phyloP scores from a whole-genome alignment of 2,329 filamentous ascomycete species.

The Huntiella savannae region DNA sequence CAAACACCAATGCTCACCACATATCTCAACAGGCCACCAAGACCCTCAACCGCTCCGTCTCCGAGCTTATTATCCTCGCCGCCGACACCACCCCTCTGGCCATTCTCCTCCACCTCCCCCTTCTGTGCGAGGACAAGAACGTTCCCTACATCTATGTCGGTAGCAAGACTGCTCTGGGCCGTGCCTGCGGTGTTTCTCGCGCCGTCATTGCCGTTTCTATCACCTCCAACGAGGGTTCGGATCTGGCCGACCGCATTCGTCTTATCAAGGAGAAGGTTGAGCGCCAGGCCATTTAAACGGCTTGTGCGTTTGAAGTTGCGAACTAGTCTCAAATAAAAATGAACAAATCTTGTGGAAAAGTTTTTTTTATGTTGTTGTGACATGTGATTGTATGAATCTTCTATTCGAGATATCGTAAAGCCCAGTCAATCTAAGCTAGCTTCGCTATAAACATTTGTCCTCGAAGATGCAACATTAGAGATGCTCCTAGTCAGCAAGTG shows the following conservation, averaged over 20 bases:
- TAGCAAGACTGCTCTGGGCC: constrained; percentile 66
- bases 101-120: constrained; percentile 74
- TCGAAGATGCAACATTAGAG: too few species aligned
- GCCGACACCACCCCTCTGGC: constrained; percentile 75
- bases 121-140: constrained; percentile 69
- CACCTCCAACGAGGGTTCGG: constrained; percentile 79
- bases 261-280: constrained; percentile 89
- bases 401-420: not conserved
- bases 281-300: constrained; percentile 71
- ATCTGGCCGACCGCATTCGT: constrained; percentile 74
- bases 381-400: not conserved
- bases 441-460: too few species aligned
- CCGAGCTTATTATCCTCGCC: constrained; percentile 74
- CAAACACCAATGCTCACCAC: not conserved
- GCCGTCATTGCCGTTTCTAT: constrained; percentile 76
- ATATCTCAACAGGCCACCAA: constrained; percentile 41
- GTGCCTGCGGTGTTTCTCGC: constrained; percentile 75
- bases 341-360: constrained; percentile 7
- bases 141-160: constrained; percentile 48
- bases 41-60: constrained; percentile 76
- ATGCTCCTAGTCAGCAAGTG: too few species aligned
- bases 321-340: not conserved
- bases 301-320: not conserved
- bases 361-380: not conserved
- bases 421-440: too few species aligned